A percentile compares a stretch with the other conserved stretches of the same genome.
Evolutionary conservation across 73 alveolate genomes (phyloP).

Genomic region (Paramecium bursaria): DNA sequence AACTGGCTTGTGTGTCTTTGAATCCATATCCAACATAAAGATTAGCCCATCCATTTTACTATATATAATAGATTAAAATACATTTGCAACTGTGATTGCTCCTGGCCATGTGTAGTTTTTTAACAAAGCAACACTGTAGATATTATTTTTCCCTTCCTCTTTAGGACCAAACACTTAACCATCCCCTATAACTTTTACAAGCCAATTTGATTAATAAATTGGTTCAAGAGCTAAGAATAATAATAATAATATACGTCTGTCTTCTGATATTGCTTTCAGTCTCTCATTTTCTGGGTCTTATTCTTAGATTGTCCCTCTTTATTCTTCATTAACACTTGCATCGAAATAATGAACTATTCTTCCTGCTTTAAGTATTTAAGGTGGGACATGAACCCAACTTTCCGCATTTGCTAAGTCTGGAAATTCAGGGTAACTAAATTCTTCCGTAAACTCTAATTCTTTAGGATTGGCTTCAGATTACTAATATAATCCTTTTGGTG

Average conservation of each 20-base stretch:
- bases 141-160: conserved; percentile 72
- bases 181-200: conserved; percentile 78
- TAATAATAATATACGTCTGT: conserved; percentile 60
- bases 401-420: conserved; percentile 80
- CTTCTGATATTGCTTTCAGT: conserved; percentile 78
- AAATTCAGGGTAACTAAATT: conserved; percentile 83
- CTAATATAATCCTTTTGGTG: conserved; percentile 93
- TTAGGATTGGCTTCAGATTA: conserved; percentile 84
- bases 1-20: conserved; percentile 76
- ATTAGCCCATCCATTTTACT: conserved; percentile 80
- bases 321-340: conserved; percentile 84
- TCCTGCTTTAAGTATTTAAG: conserved; percentile 74
- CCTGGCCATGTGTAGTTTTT: conserved; percentile 88
- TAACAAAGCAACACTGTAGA: conserved; percentile 76
- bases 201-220: conserved; percentile 68
- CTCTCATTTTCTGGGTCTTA: conserved; percentile 77
- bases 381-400: conserved; percentile 85
- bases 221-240: background rate
- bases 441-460: conserved; percentile 92
- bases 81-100: conserved; percentile 75
- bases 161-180: conserved; percentile 71
- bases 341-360: conserved; percentile 75
- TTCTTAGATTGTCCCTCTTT: conserved; percentile 78
- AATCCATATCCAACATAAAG: conserved; percentile 87
- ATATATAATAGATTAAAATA: conserved; percentile 2